phyloP scores from a whole-genome alignment of 495 filamentous ascomycete genomes.

The Talaromyces adpressus region DNA sequence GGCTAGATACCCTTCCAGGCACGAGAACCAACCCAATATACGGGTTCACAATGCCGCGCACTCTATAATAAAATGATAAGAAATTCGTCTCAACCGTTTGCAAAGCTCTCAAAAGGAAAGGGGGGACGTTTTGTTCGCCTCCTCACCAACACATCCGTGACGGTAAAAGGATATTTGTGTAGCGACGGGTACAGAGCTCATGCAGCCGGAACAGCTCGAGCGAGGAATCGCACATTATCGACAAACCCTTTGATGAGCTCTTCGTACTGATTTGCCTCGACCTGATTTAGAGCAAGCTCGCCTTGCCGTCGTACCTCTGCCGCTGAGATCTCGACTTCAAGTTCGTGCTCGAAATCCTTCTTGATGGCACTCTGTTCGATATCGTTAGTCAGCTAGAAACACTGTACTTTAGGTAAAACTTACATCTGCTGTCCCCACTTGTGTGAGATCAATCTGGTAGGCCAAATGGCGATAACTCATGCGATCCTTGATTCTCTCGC shows the following conservation, averaged over 20 bases:
- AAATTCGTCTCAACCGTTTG: constrained; percentile 2
- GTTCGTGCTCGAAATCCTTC: constrained; percentile 71
- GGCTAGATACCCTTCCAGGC: neutral
- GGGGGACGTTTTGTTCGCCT: too few species aligned
- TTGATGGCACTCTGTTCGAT: constrained; percentile 21
- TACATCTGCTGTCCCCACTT: constrained; percentile 63
- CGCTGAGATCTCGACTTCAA: constrained; percentile 76
- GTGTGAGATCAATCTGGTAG: constrained; percentile 86
- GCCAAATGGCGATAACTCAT: constrained; percentile 78
- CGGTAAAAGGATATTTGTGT: neutral
- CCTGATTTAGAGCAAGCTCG: constrained; percentile 30
- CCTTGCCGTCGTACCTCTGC: constrained; percentile 64
- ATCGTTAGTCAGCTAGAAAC: constrained; percentile 6
- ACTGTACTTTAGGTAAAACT: constrained; percentile 18
- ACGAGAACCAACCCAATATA: neutral
- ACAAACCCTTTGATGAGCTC: constrained; percentile 74
- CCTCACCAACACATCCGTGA: too few species aligned
- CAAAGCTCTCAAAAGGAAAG: neutral
- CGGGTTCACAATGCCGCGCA: neutral
- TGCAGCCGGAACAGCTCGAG: constrained; percentile 37
- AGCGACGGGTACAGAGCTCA: neutral
- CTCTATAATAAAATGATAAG: neutral
- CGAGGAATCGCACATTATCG: constrained; percentile 71
- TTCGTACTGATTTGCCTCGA: constrained; percentile 51
- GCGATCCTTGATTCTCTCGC: constrained; percentile 75